Evolutionary conservation across 208 protist genomes (phyloP), one percentile per base, ranked within the genome.

Genomic region (Phytomonas sp.): DNA sequence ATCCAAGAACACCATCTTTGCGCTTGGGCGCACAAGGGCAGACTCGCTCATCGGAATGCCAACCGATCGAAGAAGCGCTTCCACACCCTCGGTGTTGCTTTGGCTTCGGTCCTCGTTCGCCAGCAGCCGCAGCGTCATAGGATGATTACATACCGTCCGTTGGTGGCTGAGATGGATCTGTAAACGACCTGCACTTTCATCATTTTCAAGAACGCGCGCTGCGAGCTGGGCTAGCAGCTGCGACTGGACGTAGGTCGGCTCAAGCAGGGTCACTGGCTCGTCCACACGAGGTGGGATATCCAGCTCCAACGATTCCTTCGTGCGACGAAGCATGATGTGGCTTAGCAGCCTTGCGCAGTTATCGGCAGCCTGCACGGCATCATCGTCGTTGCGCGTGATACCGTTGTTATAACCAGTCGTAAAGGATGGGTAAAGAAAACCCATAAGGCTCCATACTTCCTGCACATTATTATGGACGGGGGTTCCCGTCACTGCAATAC

Each of bases 301-400:
- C 56, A 99, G 97, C 70, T 99, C 98, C 34, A 99, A 94, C 34
- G 96, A 88, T 26, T 84, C 84, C 73, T 99, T 99, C 34, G 97
- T 94, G 72, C 99, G 89, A 26, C 98, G 94, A 49, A 99, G 86
- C 86, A 99, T 87, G 68, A 98, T 86, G 32, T 87, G 92, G 67
- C 82, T 78, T 11, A 99, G 80, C 31, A 95, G 67, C 36, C 60
- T 56, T 19, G 77, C 73, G 83, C 74, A 82, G 71, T 85, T 75
- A 91, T 96, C 63, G 76, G 83, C 81, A 72, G 84, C 71, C 60
- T 42, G 30, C 84, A 89, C 65, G 72, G 87, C 83, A 89, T 33
- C 66, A 23, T 83, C 68, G 31, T 74, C 73, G 8, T 83, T 7
- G 49, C 82, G 82, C 16, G 69, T 63, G 33, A 70, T 70, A 0